These are phyloP conservation scores for Mucor piriformis DNA, from an alignment of 371 early-diverging fungal species.

Conservation along the genomic window DNA sequence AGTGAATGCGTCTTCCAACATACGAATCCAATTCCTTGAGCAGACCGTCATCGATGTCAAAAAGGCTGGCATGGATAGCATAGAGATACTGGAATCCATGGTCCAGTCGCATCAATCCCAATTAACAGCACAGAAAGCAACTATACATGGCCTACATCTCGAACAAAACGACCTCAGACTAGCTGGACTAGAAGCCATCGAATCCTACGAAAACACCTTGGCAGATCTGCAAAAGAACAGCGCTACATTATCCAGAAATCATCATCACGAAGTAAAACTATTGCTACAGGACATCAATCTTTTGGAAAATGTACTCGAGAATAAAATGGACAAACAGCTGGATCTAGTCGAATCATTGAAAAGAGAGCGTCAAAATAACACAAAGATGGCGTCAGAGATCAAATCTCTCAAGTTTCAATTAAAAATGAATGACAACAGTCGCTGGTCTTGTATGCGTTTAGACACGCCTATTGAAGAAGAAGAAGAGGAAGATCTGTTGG, in stretches of 20 bases:
- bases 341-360: conserved; percentile 1
- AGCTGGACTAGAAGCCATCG: conserved; percentile 25
- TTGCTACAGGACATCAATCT: conserved; percentile 16
- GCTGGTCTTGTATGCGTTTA: conserved; percentile 4
- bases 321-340: conserved; percentile 16
- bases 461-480: conserved; percentile 26
- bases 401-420: conserved; percentile 13
- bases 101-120: conserved; percentile 5
- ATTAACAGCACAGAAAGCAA: conserved; percentile 4
- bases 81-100: conserved; percentile 22
- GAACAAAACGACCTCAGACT: conserved; percentile 21
- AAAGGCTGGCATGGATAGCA: conserved; percentile 21
- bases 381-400: conserved; percentile 8
- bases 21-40: conserved; percentile 5
- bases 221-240: neutral
- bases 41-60: conserved; percentile 8
- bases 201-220: conserved; percentile 12
- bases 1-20: neutral
- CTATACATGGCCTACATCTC: neutral
- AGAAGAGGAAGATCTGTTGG: conserved; percentile 19
- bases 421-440: conserved; percentile 1
- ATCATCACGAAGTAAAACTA: conserved; percentile 15
- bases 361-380: conserved; percentile 12
- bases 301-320: conserved; percentile 19
- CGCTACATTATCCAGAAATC: neutral